A percentile compares a stretch with the other conserved stretches of the same genome.
phyloP scores from a whole-genome alignment of 768 basidiomycete genomes.

The Amanita rubescens region DNA sequence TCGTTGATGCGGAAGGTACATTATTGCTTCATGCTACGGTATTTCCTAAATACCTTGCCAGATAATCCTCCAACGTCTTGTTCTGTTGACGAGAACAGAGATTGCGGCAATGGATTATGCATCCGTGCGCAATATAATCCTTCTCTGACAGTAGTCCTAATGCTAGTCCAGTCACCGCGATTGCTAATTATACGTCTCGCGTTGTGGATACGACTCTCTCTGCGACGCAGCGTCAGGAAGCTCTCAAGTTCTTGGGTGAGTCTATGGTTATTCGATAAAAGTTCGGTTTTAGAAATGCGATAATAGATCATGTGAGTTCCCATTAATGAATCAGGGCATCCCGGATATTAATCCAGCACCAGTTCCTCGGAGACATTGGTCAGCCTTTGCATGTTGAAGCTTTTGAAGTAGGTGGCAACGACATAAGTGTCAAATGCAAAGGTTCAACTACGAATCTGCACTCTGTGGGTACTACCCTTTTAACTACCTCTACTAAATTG shows the following conservation, averaged over 20 bases:
- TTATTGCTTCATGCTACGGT: not conserved
- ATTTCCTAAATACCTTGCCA: slow-evolving; percentile 10
- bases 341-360: not conserved
- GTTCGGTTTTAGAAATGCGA: not conserved
- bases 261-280: slow-evolving; percentile 24
- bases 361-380: slow-evolving; percentile 43
- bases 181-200: slow-evolving; percentile 49
- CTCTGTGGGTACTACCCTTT: slow-evolving; percentile 20
- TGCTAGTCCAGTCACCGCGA: slow-evolving; percentile 36
- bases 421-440: slow-evolving; percentile 31
- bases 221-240: slow-evolving; percentile 38
- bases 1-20: slow-evolving; percentile 37
- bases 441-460: slow-evolving; percentile 38
- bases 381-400: slow-evolving; percentile 46
- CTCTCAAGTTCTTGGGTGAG: slow-evolving; percentile 44
- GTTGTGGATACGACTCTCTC: slow-evolving; percentile 36
- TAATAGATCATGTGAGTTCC: too few relatives aligned
- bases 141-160: too few relatives aligned
- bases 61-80: slow-evolving; percentile 40
- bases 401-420: slow-evolving; percentile 35
- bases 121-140: slow-evolving; percentile 27
- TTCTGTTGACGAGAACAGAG: slow-evolving; percentile 39
- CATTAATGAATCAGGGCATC: not conserved
- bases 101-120: slow-evolving; percentile 32
- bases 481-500: too few relatives aligned